Percentiles rank a stretch among this genome's conserved stretches.
Evolutionary conservation across 2,329 filamentous ascomycete genomes (phyloP).

Genomic region (Penicillium sp.): DNA sequence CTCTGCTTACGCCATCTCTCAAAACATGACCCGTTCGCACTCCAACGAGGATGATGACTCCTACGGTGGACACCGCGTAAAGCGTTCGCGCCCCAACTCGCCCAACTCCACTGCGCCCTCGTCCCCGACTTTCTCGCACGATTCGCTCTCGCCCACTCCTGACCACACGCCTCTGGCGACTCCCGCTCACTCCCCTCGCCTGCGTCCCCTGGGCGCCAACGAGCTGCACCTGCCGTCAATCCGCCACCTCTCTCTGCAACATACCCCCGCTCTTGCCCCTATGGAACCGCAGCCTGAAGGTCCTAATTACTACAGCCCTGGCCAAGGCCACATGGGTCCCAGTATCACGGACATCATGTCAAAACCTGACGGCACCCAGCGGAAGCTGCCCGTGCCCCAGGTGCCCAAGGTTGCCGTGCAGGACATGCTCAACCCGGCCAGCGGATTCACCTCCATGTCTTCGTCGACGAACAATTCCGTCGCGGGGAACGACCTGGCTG

Average conservation of each 20-base stretch:
- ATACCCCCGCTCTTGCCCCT: conserved; percentile 69
- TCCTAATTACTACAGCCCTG: conserved; percentile 62
- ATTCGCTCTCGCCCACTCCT: conserved; percentile 91
- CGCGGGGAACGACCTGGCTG: conserved; percentile 70
- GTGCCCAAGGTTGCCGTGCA: conserved; percentile 85
- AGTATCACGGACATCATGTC: conserved; percentile 93
- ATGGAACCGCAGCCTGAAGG: conserved; percentile 70
- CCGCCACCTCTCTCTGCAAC: conserved; percentile 70
- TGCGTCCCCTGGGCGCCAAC: conserved; percentile 73
- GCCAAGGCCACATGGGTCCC: conserved; percentile 66
- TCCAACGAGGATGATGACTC: conserved; percentile 77
- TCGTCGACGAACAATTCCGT: conserved; percentile 79
- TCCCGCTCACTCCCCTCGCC: conserved; percentile 88
- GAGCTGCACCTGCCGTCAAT: conserved; percentile 86
- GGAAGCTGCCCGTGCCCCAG: conserved; percentile 89
- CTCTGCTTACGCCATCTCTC: conserved; percentile 71
- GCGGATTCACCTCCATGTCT: conserved; percentile 72
- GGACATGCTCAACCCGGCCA: conserved; percentile 73
- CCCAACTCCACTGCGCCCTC: conserved; percentile 95
- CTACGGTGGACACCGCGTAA: conserved; percentile 71
- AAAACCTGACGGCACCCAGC: conserved; percentile 80
- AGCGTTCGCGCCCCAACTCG: conserved; percentile 90
- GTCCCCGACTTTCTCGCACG: conserved; percentile 94
- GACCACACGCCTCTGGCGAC: conserved; percentile 99
- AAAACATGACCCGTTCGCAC: conserved; percentile 90